Base-by-base conservation (phyloP, 306 rosid genomes). In the Crotalaria pallida region DNA sequence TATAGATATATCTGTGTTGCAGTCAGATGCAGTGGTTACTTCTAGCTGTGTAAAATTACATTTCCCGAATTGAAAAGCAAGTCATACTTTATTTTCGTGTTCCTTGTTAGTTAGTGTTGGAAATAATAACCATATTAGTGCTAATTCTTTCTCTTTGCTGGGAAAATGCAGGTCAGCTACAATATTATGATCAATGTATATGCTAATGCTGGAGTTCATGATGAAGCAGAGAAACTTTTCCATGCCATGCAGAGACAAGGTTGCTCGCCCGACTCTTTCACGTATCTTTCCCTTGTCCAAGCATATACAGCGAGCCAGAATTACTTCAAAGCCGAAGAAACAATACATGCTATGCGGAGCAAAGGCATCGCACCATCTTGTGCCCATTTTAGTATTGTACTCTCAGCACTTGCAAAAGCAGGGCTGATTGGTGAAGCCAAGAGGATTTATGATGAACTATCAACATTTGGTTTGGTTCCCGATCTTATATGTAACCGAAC, bases 171-270 rank as follows among this genome's bases (percentile, higher is more conserved):
- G 98, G 87, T 90, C 57, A 84, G 98, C 82, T 93, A 86, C 81
- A 85, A 93, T 34, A 90, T 93, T 50, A 90, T 93, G 97, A 87
- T 87, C 74, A 79, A 90, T 64, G 94, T 87, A 23, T 88, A 87
- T 68, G 98, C 94, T 21, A 77, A 71, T 52, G 91, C 88, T 4
- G 98, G 97, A 79, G 27, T 73, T 58, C 64, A 77, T 69, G 73
- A 81, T 53, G 89, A 87, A 84, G 88, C 82, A 29, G 87, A 87
- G 67, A 76, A 88, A 44, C 79, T 87, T 84, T 80, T 87, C 75
- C 72, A 77, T 48, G 86, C 81, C 58, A 90, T 93, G 97, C 80
- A 84, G 82, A 72, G 57, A 69, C 81, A 88, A 53, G 87, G 86
- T 68, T 77, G 58, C 74, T 65, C 53, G 57, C 94, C 97, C 0